phyloP scores from a whole-genome alignment of 1,139 yeast species.

The Ogataea hybrid region DNA sequence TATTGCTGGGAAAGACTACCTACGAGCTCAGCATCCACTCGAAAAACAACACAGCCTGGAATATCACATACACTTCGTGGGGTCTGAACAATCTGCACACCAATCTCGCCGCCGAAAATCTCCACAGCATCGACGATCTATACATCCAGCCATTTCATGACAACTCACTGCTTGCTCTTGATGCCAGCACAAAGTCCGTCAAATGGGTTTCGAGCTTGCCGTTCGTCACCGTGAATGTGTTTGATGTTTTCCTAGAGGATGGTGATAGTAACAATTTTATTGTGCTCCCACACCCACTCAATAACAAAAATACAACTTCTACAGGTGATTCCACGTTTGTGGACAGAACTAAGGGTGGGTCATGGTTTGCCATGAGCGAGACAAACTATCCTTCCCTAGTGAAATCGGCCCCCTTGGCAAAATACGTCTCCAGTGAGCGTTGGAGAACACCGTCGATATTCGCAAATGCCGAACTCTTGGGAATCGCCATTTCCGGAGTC shows the following conservation, averaged over 20 bases:
- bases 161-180: conserved; percentile 64
- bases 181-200: conserved; percentile 63
- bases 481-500: conserved; percentile 34
- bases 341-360: conserved; percentile 60
- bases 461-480: conserved; percentile 30
- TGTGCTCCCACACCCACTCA: conserved; percentile 65
- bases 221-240: conserved; percentile 65
- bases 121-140: conserved; percentile 61
- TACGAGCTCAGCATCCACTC: conserved; percentile 65
- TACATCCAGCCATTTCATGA: conserved; percentile 86
- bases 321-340: conserved; percentile 48
- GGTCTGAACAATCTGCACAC: conserved; percentile 86
- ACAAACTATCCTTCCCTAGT: conserved; percentile 75
- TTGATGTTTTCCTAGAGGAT: conserved; percentile 57
- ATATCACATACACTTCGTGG: conserved; percentile 87
- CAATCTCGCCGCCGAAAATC: conserved; percentile 54
- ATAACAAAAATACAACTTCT: conserved; percentile 21
- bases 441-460: conserved; percentile 40
- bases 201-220: conserved; percentile 77
- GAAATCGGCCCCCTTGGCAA: conserved; percentile 71
- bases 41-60: conserved; percentile 70
- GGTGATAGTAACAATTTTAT: conserved; percentile 37
- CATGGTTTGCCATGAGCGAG: conserved; percentile 90
- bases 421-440: conserved; percentile 46
- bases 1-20: conserved; percentile 54